These are phyloP conservation scores for Cordyceps fumosorosea DNA, from an alignment of 2,329 filamentous ascomycete genomes.

Conservation along the genomic window DNA sequence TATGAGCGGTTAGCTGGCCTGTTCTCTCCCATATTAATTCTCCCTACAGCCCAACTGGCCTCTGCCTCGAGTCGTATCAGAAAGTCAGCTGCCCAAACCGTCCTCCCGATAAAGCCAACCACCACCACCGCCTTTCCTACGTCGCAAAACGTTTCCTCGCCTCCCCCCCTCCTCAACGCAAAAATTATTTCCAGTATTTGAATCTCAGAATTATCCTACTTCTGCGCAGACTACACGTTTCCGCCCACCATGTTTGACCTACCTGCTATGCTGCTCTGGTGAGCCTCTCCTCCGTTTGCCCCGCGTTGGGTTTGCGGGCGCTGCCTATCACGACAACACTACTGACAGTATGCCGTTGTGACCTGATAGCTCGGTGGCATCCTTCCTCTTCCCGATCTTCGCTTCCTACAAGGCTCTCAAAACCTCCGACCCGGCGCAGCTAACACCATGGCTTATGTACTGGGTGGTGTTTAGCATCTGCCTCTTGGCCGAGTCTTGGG, in stretches of 20 bases:
- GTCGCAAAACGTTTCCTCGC: not conserved
- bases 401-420: slow-evolving; percentile 97
- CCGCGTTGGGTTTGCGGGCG: slow-evolving; percentile 15
- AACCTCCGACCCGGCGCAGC: slow-evolving; percentile 78
- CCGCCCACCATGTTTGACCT: slow-evolving; percentile 64
- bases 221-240: not conserved
- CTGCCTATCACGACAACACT: slow-evolving; percentile 10
- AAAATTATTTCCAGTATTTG: not conserved
- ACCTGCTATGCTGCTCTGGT: slow-evolving; percentile 72
- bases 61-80: not conserved
- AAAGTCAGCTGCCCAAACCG: not conserved
- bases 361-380: slow-evolving; percentile 65
- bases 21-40: not conserved
- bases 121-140: not conserved
- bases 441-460: slow-evolving; percentile 99
- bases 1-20: slow-evolving; percentile 3
- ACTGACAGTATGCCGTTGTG: slow-evolving; percentile 4
- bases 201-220: not conserved
- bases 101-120: too few species aligned
- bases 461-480: slow-evolving; percentile 87
- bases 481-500: slow-evolving; percentile 79
- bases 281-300: slow-evolving; percentile 33
- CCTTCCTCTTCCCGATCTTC: slow-evolving; percentile 91
- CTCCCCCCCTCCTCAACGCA: not conserved
- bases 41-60: not conserved